A percentile compares a stretch with the other conserved stretches of the same genome.
Evolutionary conservation across 352 stramenopile genomes (phyloP).

Genomic region (Phytophthora sojae): DNA sequence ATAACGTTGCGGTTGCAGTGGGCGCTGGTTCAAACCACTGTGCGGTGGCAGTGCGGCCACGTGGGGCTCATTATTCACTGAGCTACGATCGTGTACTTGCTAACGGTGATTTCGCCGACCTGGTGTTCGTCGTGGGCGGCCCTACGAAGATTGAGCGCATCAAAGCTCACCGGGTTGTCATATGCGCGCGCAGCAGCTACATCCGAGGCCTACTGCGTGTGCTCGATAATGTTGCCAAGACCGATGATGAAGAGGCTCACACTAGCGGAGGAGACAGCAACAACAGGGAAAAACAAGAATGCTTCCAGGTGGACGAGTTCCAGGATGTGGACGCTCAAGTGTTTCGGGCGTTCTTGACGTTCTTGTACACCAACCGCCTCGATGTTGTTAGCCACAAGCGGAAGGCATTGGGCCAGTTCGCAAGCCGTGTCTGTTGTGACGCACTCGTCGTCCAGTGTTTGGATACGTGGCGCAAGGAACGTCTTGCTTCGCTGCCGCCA

Average conservation of each 20-base stretch:
- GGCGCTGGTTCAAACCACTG: slow-evolving; percentile 78
- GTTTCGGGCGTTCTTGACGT: slow-evolving; percentile 69
- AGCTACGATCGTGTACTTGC: slow-evolving; percentile 63
- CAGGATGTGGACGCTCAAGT: slow-evolving; percentile 65
- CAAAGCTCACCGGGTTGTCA: slow-evolving; percentile 58
- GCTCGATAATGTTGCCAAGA: slow-evolving; percentile 18
- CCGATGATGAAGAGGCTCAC: neutral
- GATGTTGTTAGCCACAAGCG: slow-evolving; percentile 73
- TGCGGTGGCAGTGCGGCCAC: slow-evolving; percentile 59
- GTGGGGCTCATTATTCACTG: slow-evolving; percentile 71
- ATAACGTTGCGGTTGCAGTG: slow-evolving; percentile 61
- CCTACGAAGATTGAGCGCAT: slow-evolving; percentile 30
- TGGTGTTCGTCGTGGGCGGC: slow-evolving; percentile 54
- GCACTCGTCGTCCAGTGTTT: slow-evolving; percentile 55
- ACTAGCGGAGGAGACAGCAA: neutral
- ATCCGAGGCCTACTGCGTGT: slow-evolving; percentile 64
- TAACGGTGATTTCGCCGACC: slow-evolving; percentile 60
- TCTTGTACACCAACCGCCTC: slow-evolving; percentile 77
- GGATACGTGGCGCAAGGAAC: slow-evolving; percentile 63
- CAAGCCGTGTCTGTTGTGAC: slow-evolving; percentile 61
- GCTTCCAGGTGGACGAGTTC: slow-evolving; percentile 62
- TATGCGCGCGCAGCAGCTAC: slow-evolving; percentile 70
- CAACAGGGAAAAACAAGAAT: slow-evolving; percentile 9
- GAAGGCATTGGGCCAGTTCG: slow-evolving; percentile 60
- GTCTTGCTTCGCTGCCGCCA: slow-evolving; percentile 20